phyloP scores from a whole-genome alignment of 768 basidiomycete species.

The Russula dissimulans region DNA sequence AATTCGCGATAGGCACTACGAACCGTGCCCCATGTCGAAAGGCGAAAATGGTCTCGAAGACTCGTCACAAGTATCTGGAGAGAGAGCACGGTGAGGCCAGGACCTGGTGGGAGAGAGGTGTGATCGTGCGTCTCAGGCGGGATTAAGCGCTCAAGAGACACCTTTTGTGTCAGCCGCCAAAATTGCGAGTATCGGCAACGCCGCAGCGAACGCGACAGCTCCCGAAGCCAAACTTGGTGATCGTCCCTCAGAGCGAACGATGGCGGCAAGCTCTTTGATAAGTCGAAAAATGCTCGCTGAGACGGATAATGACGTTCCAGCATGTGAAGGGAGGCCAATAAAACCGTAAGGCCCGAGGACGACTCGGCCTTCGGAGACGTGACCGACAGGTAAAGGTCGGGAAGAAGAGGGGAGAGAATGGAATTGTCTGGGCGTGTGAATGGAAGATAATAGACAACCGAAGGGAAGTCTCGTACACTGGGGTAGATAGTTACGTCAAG shows the following conservation, averaged over 20 bases:
- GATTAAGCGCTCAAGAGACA: neutral
- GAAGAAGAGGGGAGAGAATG: conserved; percentile 51
- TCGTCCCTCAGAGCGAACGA: conserved; percentile 32
- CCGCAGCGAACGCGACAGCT: conserved; percentile 41
- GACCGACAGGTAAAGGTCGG: conserved; percentile 34
- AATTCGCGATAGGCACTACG: conserved; percentile 18
- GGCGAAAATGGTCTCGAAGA: conserved; percentile 11
- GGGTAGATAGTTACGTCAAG: neutral
- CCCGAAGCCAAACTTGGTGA: conserved; percentile 41
- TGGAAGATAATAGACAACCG: conserved; percentile 55
- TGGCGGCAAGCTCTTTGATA: conserved; percentile 33
- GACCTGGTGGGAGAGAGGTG: neutral
- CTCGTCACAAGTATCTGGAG: conserved; percentile 4
- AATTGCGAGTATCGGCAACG: conserved; percentile 7
- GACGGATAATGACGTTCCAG: conserved; percentile 55
- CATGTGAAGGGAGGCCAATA: conserved; percentile 51
- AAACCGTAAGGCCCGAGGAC: conserved; percentile 25
- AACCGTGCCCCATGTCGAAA: conserved; percentile 12
- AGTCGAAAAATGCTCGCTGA: conserved; percentile 46
- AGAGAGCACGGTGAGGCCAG: conserved; percentile 10
- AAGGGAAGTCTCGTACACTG: conserved; percentile 70
- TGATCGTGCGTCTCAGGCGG: neutral
- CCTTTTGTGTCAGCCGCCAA: conserved; percentile 1
- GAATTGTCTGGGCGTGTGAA: conserved; percentile 53
- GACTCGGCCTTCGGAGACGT: conserved; percentile 17